Evolutionary conservation across 2,329 filamentous ascomycete genomes (phyloP), one percentile per base, ranked within the genome.

Genomic region (Gaeumannomyces tritici): DNA sequence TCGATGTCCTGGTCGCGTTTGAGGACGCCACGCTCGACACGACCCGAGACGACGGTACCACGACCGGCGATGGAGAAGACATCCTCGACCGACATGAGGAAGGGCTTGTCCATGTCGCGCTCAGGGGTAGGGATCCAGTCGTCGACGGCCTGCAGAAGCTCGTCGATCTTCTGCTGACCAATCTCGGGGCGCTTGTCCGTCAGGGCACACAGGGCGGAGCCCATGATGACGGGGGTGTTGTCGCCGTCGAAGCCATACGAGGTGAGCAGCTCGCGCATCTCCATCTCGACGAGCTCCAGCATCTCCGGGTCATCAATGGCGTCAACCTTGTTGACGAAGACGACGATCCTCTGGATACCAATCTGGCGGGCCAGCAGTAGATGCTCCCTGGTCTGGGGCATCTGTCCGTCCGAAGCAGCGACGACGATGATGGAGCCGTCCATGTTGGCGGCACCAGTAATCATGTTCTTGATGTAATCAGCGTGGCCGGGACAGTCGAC

Each of bases 381-480:
- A 82, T 99, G 95, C 82, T 99, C 95, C 79, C 95, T 87, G 69
- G 95, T 99, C 86, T 99, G 96, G 72, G 95, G 95, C 95, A 99
- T 99, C 82, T 99, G 96, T 75, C 95, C 95, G 75, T 99, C 95
- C 51, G 92, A 96, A 70, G 95, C 95, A 70, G 96, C 96, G 71
- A 99, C 96, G 69, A 99, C 95, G 72, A 99, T 97, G 75, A 99
- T 93, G 72, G 95, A 93, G 72, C 95, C 95, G 72, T 99, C 95
- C 95, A 99, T 99, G 83, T 92, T 96, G 72, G 96, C 93, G 66
- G 95, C 93, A 87, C 95, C 95, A 69, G 95, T 99, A 78, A 99
- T 99, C 95, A 99, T 99, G 89, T 99, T 99, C 87, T 99, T 99
- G 83, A 99, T 98, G 85, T 99, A 99, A 91, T 99, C 95, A 79